Conservation (phyloP, 257 asterid genomes). For the Lavandula angustifolia region DNA sequence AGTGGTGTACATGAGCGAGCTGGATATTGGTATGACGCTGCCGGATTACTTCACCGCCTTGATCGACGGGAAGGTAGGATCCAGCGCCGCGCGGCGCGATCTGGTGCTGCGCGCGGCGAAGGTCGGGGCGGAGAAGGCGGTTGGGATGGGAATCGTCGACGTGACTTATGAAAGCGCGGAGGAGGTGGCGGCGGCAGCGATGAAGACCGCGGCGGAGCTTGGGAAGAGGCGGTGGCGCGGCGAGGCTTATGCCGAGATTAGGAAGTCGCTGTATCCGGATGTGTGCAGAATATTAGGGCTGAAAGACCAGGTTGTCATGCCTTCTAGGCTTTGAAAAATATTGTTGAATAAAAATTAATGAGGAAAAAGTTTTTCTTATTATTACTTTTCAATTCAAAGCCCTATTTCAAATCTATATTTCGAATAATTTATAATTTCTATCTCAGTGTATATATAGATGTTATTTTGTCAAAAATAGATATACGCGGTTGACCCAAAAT, state of each 20-base stretch:
- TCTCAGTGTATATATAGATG: too few relatives aligned
- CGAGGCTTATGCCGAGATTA: slow-evolving; percentile 53
- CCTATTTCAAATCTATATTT: too few relatives aligned
- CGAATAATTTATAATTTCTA: too few relatives aligned
- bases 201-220: slow-evolving; percentile 52
- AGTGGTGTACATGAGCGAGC: slow-evolving; percentile 83
- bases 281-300: slow-evolving; percentile 55
- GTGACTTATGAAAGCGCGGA: slow-evolving; percentile 44
- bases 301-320: slow-evolving; percentile 36
- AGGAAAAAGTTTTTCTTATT: not conserved
- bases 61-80: slow-evolving; percentile 51
- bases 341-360: not conserved
- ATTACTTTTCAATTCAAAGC: too few relatives aligned
- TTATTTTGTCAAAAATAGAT: too few relatives aligned
- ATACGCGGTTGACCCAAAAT: too few relatives aligned
- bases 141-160: slow-evolving; percentile 63
- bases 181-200: slow-evolving; percentile 62
- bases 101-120: slow-evolving; percentile 57
- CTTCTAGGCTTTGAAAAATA: slow-evolving; percentile 57
- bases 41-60: slow-evolving; percentile 74
- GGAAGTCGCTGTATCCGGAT: slow-evolving; percentile 70
- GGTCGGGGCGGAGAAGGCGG: slow-evolving; percentile 60
- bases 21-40: slow-evolving; percentile 77
- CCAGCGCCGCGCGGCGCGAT: slow-evolving; percentile 45
- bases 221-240: slow-evolving; percentile 64